A percentile compares a stretch with the other conserved stretches of the same genome.
These are phyloP conservation scores for Colletotrichum karsti DNA, from an alignment of 2,329 filamentous ascomycete genomes.

Conservation along the genomic window DNA sequence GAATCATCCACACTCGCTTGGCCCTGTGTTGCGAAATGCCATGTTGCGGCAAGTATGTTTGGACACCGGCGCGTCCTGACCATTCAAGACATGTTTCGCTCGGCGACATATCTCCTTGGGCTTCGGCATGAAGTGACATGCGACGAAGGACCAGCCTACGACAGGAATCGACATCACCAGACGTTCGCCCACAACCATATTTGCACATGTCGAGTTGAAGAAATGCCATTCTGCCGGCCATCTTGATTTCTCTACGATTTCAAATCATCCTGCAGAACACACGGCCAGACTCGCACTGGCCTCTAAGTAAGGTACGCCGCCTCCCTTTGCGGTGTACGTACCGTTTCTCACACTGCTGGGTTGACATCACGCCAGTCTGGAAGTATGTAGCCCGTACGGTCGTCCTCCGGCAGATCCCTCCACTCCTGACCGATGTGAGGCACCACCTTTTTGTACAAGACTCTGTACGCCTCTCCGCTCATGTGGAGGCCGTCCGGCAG, in stretches of 20 bases:
- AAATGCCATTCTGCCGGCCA: neutral
- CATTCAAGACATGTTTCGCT: neutral
- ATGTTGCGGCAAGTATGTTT: neutral
- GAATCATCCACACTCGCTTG: neutral
- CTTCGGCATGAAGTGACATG: neutral
- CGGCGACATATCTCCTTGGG: neutral
- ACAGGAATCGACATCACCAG: neutral
- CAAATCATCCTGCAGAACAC: constrained; percentile 4
- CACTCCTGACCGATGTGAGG: constrained; percentile 58
- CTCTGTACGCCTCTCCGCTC: constrained; percentile 59
- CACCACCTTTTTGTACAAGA: constrained; percentile 58
- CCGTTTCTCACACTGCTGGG: constrained; percentile 5
- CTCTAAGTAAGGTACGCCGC: neutral
- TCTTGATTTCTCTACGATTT: neutral
- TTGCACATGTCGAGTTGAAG: neutral
- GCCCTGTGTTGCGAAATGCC: neutral
- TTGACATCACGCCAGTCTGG: constrained; percentile 55
- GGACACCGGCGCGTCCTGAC: neutral
- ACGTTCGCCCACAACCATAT: neutral
- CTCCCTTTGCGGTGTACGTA: neutral
- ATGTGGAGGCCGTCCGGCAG: constrained; percentile 69
- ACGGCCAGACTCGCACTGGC: constrained; percentile 2
- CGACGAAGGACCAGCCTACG: neutral
- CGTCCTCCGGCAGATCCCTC: constrained; percentile 43
- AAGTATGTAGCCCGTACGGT: constrained; percentile 50